Base-by-base conservation (phyloP, 2,329 filamentous ascomycete species). In the Calonectria hawksworthii region DNA sequence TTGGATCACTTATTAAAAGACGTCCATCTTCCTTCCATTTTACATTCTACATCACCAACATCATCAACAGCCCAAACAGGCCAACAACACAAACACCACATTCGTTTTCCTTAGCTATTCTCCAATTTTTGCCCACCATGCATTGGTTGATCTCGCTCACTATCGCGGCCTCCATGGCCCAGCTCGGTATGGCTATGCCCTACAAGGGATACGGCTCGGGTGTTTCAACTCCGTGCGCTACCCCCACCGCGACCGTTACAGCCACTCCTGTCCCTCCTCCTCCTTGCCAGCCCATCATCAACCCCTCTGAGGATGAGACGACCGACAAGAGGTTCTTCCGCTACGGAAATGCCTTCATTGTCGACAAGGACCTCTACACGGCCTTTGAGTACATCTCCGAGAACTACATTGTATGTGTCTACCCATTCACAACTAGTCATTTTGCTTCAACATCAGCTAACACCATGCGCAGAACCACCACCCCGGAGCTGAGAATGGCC, bases 271-370 rank as follows among this genome's bases (percentile, higher is more conserved):
- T 7, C 13, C 21, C 36, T 63, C 59, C 59, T 28, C 59, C 59
- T 28, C 59, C 59, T 2, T 63, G 59, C 23, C 9, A 63, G 38
- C 59, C 59, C 13, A 28, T 63, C 44, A 23, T 63, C 32, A n/a
- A 63, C 32, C 59, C 32, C 14, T 16, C 13, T 23, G 32, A 21
- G 59, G 59, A 6, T 2, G 38, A 38, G 59, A 41, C 21, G 16
- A 63, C 59, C 4, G 34, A 63, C 59, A 63, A 63, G 59, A 63
- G 59, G 59, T 38, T 41, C 59, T 63, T 63, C 59, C 32, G 59
- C 34, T 63, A 63, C 34, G 59, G 59, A 3, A 26, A 63, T 11
- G 59, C 59, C n/a, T 63, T 63, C 36, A 41, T 63, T 44, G 59
- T 63, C 23, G 59, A 63, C 36, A 63, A 63, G 26, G 59, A 63